Percentiles rank a stretch among this genome's conserved stretches.
Conservation (phyloP, 2,329 filamentous ascomycete species). For the Coniochaeta sp. region DNA sequence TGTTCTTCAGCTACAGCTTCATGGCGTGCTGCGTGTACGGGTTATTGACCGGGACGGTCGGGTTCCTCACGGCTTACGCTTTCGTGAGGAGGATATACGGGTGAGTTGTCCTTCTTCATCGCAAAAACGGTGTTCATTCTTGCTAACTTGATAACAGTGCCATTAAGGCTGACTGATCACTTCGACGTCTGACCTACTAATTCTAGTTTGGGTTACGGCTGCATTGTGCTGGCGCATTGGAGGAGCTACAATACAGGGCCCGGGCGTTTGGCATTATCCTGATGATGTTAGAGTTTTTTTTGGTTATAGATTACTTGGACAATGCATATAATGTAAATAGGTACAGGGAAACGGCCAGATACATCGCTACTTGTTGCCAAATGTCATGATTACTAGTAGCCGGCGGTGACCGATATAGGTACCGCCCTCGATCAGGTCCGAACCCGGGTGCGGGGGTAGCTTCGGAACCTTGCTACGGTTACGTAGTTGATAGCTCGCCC, state of each 20-base stretch:
- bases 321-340: neutral
- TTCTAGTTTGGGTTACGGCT: neutral
- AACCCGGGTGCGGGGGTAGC: neutral
- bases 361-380: neutral
- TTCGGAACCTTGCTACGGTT: too few relatives aligned
- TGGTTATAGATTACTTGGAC: neutral
- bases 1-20: constrained; percentile 83
- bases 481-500: neutral
- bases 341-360: neutral
- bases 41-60: constrained; percentile 73
- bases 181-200: neutral
- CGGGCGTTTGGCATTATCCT: neutral
- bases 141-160: constrained; percentile 28
- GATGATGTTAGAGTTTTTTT: neutral
- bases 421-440: neutral
- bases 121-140: neutral
- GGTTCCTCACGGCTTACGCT: constrained; percentile 75
- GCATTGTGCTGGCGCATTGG: constrained; percentile 1
- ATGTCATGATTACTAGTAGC: neutral
- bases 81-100: constrained; percentile 81
- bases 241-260: neutral
- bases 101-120: constrained; percentile 35
- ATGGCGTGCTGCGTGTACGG: constrained; percentile 78
- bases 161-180: constrained; percentile 40
- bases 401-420: neutral